phyloP scores from a whole-genome alignment of 2,329 filamentous ascomycete species.

The Pseudogymnoascus sp. region DNA sequence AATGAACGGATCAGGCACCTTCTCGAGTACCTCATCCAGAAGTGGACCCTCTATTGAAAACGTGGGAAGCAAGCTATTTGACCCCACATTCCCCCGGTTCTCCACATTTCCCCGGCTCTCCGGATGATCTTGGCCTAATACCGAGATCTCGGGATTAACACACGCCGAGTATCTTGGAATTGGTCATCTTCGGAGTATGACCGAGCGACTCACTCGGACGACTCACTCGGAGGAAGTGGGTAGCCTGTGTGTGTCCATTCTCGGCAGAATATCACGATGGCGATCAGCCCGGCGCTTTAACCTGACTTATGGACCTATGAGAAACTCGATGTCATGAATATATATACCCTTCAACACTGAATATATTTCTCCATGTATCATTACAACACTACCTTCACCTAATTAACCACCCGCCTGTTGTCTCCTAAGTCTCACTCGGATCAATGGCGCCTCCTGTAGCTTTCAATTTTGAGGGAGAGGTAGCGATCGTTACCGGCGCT shows the following conservation, averaged over 20 bases:
- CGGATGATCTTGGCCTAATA: background rate
- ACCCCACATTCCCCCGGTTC: background rate
- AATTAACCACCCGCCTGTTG: background rate
- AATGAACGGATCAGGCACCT: background rate
- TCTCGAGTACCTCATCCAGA: background rate
- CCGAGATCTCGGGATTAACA: background rate
- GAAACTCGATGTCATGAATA: background rate
- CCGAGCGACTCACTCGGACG: too few relatives aligned
- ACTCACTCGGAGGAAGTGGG: background rate
- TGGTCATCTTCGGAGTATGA: background rate
- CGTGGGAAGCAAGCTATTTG: background rate
- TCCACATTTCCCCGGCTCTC: background rate
- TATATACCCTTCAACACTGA: background rate
- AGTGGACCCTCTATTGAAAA: background rate
- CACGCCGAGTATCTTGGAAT: background rate
- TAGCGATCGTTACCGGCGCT: conserved; percentile 54
- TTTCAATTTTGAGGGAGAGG: conserved; percentile 15
- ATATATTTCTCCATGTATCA: background rate
- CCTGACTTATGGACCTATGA: background rate
- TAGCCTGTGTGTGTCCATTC: background rate
- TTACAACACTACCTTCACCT: background rate
- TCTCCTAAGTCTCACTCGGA: background rate
- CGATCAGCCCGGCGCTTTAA: background rate
- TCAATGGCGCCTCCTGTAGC: background rate
- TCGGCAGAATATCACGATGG: background rate